Evolutionary conservation across 352 stramenopile species (phyloP).

Genomic region (Hyaloperonospora brassicae): DNA sequence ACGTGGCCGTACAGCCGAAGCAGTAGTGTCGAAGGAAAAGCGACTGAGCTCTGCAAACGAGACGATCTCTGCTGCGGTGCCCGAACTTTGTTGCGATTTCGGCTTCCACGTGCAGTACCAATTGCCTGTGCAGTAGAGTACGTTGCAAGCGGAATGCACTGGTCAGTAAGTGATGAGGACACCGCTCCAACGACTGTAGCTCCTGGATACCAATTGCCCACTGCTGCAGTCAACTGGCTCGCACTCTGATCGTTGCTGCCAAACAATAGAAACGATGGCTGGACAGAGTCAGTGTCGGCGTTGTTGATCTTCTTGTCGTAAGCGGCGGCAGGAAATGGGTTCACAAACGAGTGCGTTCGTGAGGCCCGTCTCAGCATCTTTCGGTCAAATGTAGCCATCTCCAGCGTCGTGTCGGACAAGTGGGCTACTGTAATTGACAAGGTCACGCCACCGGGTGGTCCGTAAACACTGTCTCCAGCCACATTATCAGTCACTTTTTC

Average conservation of each 20-base stretch:
- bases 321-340: constrained; percentile 22
- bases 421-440: constrained; percentile 32
- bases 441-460: constrained; percentile 20
- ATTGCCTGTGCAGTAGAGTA: constrained; percentile 7
- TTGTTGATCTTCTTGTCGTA: no score
- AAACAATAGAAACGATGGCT: constrained; percentile 48
- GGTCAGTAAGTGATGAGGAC: constrained; percentile 29
- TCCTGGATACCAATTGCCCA: constrained; percentile 32
- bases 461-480: not conserved
- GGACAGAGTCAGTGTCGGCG: not conserved
- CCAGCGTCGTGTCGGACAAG: constrained; percentile 38
- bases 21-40: constrained; percentile 40
- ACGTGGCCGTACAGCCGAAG: constrained; percentile 34
- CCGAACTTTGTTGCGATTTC: constrained; percentile 8
- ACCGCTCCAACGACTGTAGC: constrained; percentile 37
- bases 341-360: constrained; percentile 25
- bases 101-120: not conserved
- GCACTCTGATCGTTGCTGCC: constrained; percentile 45
- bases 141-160: constrained; percentile 29
- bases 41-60: constrained; percentile 7
- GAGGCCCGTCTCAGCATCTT: constrained; percentile 39
- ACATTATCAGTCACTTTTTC: constrained; percentile 1
- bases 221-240: constrained; percentile 27
- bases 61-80: constrained; percentile 4
- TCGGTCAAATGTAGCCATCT: constrained; percentile 41